Percentiles rank a stretch among this genome's conserved stretches.
Conservation (phyloP, 306 rosid genomes). For the Macrotyloma uniflorum region DNA sequence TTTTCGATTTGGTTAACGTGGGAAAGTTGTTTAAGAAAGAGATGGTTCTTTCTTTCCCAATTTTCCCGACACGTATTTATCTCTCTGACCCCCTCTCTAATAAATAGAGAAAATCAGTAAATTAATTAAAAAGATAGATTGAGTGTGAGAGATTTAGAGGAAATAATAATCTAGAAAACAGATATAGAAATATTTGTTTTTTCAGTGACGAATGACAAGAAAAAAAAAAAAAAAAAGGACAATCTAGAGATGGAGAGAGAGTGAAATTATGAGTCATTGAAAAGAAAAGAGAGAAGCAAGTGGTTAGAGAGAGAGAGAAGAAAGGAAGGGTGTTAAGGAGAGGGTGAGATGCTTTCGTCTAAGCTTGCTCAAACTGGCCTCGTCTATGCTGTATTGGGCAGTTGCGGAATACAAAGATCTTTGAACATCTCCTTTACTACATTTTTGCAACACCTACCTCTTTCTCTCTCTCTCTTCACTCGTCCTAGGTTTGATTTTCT, state of each 20-base stretch:
- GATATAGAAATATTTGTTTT: not conserved
- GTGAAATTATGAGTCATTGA: conserved; percentile 54
- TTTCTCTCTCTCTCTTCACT: conserved; percentile 32
- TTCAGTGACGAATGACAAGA: not conserved
- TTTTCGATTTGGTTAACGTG: conserved; percentile 99
- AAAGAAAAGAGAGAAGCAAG: conserved; percentile 56
- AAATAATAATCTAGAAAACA: not conserved
- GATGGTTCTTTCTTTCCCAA: conserved; percentile 69
- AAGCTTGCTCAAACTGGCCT: conserved; percentile 67
- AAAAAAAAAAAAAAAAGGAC: too few relatives aligned
- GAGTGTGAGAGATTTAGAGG: not conserved
- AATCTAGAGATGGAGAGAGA: conserved; percentile 8
- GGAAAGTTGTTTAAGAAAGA: conserved; percentile 92
- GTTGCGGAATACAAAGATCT: conserved; percentile 54
- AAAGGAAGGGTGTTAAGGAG: conserved; percentile 41
- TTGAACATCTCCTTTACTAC: conserved; percentile 48
- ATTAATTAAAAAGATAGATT: not conserved
- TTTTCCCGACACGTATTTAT: conserved; percentile 40
- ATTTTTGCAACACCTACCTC: conserved; percentile 57
- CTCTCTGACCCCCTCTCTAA: conserved; percentile 38
- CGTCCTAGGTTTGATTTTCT: conserved; percentile 49
- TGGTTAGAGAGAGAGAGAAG: conserved; percentile 49
- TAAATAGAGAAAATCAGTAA: conserved; percentile 24
- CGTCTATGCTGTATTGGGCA: conserved; percentile 76
- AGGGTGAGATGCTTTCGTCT: conserved; percentile 56